Conservation (phyloP, 768 basidiomycete species). For the Neoboletus magnificus region DNA sequence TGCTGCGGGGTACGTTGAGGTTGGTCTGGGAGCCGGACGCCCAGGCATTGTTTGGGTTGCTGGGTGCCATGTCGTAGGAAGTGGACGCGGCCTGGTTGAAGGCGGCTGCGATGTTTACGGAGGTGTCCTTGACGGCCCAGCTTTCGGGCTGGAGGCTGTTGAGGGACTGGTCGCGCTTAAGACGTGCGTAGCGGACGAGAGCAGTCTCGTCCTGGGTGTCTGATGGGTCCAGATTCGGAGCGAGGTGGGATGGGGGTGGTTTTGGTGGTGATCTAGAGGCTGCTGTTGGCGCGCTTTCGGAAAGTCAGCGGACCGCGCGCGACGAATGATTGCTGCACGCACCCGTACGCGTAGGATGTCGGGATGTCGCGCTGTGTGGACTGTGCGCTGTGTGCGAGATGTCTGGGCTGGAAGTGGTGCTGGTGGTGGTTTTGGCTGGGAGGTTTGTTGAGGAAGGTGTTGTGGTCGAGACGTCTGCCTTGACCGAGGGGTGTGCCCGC, state of each 20-base stretch:
- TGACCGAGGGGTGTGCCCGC: slow-evolving; percentile 78
- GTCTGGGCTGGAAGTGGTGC: slow-evolving; percentile 25
- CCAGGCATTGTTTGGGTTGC: slow-evolving; percentile 64
- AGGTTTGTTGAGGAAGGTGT: slow-evolving; percentile 67
- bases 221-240: slow-evolving; percentile 38
- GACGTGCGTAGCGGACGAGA: slow-evolving; percentile 45
- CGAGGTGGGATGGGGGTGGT: slow-evolving; percentile 31
- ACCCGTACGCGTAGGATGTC: slow-evolving; percentile 73
- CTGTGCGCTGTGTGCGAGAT: slow-evolving; percentile 22
- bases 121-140: slow-evolving; percentile 78
- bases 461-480: slow-evolving; percentile 83
- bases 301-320: slow-evolving; percentile 17
- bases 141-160: slow-evolving; percentile 52
- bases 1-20: slow-evolving; percentile 58
- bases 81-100: slow-evolving; percentile 65
- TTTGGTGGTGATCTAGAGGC: slow-evolving; percentile 60
- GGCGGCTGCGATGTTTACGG: slow-evolving; percentile 82
- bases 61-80: slow-evolving; percentile 39
- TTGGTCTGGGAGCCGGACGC: slow-evolving; percentile 53
- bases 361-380: slow-evolving; percentile 44
- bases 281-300: slow-evolving; percentile 51
- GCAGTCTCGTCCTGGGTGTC: slow-evolving; percentile 45
- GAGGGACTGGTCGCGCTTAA: slow-evolving; percentile 41
- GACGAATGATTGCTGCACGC: slow-evolving; percentile 20
- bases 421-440: slow-evolving; percentile 32